A percentile compares a stretch with the other conserved stretches of the same genome.
phyloP scores from a whole-genome alignment of 169 alveolate species.

The Plasmodium malariae region DNA sequence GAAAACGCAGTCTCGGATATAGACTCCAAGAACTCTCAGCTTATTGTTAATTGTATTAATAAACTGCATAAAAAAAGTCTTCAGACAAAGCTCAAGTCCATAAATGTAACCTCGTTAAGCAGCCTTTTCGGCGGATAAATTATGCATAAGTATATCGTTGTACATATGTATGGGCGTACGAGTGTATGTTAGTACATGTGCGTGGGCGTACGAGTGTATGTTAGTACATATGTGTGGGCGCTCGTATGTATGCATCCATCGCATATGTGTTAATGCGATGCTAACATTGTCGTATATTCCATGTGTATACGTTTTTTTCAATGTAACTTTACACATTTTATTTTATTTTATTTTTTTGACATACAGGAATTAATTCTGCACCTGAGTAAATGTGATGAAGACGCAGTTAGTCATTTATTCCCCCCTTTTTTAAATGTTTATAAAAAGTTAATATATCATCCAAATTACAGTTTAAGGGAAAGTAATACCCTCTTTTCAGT shows the following conservation, averaged over 20 bases:
- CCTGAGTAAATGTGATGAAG: slow-evolving; percentile 27
- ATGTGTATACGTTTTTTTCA: neutral
- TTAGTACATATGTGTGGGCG: too few relatives aligned
- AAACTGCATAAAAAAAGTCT: slow-evolving; percentile 55
- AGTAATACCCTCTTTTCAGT: too few relatives aligned
- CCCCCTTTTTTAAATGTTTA: slow-evolving; percentile 48
- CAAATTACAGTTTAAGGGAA: slow-evolving; percentile 55
- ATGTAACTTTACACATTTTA: neutral
- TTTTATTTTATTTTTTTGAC: neutral
- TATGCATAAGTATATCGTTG: too few relatives aligned
- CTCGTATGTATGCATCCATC: too few relatives aligned
- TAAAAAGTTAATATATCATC: slow-evolving; percentile 55
- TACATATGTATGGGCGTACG: too few relatives aligned
- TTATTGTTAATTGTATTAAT: slow-evolving; percentile 58
- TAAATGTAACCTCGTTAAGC: slow-evolving; percentile 16
- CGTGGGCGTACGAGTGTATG: too few relatives aligned
- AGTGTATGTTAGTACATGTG: too few relatives aligned
- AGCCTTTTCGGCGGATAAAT: too few relatives aligned
- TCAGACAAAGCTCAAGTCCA: slow-evolving; percentile 56
- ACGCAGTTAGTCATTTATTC: slow-evolving; percentile 20
- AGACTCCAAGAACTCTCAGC: slow-evolving; percentile 37
- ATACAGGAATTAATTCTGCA: slow-evolving; percentile 26
- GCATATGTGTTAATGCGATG: too few relatives aligned
- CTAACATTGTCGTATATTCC: too few relatives aligned
- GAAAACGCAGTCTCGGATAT: slow-evolving; percentile 10